Evolutionary conservation across 1,284 basidiomycete genomes (phyloP).

Genomic region (Cystobasidium pallidum): DNA sequence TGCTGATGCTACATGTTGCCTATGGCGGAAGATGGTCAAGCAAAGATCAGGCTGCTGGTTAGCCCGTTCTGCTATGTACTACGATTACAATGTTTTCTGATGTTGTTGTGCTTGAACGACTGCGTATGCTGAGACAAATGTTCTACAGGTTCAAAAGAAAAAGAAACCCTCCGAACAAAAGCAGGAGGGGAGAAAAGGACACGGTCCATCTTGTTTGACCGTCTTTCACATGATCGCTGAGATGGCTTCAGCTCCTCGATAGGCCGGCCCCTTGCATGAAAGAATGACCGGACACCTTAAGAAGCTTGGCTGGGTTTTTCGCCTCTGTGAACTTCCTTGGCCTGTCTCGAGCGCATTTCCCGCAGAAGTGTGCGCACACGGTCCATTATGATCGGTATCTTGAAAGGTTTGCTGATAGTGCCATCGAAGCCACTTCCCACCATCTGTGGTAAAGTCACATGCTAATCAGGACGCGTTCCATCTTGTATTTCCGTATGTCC

Average conservation of each 20-base stretch:
- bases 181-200: too few relatives aligned
- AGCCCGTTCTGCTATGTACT: neutral
- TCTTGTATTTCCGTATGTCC: too few relatives aligned
- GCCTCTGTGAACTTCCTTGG: neutral
- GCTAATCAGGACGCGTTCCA: neutral
- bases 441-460: conserved; percentile 16
- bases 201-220: too few relatives aligned
- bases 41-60: too few relatives aligned
- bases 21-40: neutral
- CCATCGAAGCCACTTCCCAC: conserved; percentile 39
- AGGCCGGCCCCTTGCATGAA: too few relatives aligned
- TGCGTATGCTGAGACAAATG: too few relatives aligned
- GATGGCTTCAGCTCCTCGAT: too few relatives aligned
- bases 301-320: neutral
- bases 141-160: too few relatives aligned
- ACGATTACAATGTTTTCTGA: neutral
- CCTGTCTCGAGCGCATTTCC: neutral
- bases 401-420: conserved; percentile 43
- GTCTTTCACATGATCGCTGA: too few relatives aligned
- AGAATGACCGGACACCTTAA: neutral
- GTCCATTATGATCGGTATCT: conserved; percentile 40
- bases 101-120: too few relatives aligned
- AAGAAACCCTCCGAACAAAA: too few relatives aligned
- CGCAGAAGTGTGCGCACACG: conserved; percentile 26
- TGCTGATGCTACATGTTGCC: conserved; percentile 6